phyloP scores from a whole-genome alignment of 2,329 filamentous ascomycete species.

The Calcarisporium arbuscula region DNA sequence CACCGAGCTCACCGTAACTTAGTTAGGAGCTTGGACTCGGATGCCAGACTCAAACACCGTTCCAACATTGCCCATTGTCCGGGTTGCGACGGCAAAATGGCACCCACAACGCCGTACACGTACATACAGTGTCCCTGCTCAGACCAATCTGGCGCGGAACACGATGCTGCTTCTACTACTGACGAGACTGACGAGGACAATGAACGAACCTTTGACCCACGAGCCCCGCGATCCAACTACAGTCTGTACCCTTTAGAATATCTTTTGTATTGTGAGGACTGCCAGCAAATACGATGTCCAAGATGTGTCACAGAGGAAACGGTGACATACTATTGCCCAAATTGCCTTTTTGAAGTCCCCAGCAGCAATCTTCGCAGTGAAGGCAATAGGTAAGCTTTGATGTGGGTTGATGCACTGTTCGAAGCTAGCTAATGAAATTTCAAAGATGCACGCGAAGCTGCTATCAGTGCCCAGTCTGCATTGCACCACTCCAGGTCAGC shows the following conservation, averaged over 20 bases:
- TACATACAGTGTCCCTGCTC: conserved; percentile 63
- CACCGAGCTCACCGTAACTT: too few relatives aligned
- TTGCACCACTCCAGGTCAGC: conserved; percentile 70
- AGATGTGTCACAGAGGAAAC: conserved; percentile 91
- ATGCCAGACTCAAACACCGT: too few relatives aligned
- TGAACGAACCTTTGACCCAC: conserved; percentile 78
- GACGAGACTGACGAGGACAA: conserved; percentile 54
- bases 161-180: conserved; percentile 22
- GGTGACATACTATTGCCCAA: conserved; percentile 90
- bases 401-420: not conserved
- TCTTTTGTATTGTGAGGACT: conserved; percentile 94
- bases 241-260: conserved; percentile 90
- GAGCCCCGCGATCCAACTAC: conserved; percentile 78
- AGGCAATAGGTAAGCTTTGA: conserved; percentile 69
- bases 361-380: conserved; percentile 89
- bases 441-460: conserved; percentile 84
- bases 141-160: conserved; percentile 32
- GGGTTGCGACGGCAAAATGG: conserved; percentile 34
- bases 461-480: conserved; percentile 89
- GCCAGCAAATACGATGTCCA: conserved; percentile 90
- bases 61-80: too few relatives aligned
- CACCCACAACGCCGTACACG: conserved; percentile 52
- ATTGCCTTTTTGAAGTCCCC: conserved; percentile 91
- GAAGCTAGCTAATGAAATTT: conserved; percentile 11
- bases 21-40: too few relatives aligned